Conservation (phyloP, 495 filamentous ascomycete species). For the Letharia columbiana region DNA sequence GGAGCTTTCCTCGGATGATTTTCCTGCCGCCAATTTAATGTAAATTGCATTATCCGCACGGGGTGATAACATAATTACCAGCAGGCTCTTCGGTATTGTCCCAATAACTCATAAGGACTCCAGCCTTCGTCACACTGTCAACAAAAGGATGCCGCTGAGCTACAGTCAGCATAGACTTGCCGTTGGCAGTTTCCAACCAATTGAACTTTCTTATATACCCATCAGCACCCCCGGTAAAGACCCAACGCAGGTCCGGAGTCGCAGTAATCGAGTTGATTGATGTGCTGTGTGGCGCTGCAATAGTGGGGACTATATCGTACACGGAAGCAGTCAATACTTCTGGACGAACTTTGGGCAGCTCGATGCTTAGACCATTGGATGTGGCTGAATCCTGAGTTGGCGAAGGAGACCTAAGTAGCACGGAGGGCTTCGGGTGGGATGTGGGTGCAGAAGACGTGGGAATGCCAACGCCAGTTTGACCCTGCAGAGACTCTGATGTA, state of each 20-base stretch:
- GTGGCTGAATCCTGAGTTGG: constrained; percentile 27
- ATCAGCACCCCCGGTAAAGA: constrained; percentile 88
- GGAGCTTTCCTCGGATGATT: constrained; percentile 40
- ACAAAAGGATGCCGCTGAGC: constrained; percentile 96
- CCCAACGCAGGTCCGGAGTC: constrained; percentile 91
- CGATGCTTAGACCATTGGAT: constrained; percentile 32
- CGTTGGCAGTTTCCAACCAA: constrained; percentile 90
- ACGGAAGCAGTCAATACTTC: constrained; percentile 73
- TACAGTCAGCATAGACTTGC: constrained; percentile 86
- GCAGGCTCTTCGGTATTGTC: constrained; percentile 61
- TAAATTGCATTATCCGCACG: constrained; percentile 17
- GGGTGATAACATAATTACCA: constrained; percentile 20
- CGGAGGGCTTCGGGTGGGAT: constrained; percentile 36
- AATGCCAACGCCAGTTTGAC: constrained; percentile 35
- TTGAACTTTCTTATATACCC: constrained; percentile 94
- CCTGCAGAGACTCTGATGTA: constrained; percentile 41
- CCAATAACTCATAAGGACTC: constrained; percentile 91
- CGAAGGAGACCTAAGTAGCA: constrained; percentile 33
- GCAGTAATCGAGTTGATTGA: constrained; percentile 89
- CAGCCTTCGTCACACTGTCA: constrained; percentile 91
- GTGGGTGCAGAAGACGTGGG: constrained; percentile 28
- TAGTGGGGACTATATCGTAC: constrained; percentile 96
- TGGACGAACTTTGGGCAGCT: constrained; percentile 60
- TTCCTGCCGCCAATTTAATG: constrained; percentile 24
- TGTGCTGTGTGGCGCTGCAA: constrained; percentile 89